Evolutionary conservation across 305 asterid species (phyloP).

Genomic region (Salvia sclarea): DNA sequence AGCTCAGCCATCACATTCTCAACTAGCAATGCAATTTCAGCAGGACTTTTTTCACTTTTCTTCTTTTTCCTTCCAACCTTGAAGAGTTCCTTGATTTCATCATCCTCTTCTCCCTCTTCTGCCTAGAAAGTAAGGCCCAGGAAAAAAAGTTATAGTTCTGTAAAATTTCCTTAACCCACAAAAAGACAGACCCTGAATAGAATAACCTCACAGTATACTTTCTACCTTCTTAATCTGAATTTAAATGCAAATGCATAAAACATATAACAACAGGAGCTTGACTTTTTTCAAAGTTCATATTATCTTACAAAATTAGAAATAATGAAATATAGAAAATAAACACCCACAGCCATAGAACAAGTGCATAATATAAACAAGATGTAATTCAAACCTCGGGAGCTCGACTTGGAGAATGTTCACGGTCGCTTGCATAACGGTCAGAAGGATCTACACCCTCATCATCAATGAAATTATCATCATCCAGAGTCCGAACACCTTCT

Average conservation of each 20-base stretch:
- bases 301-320: not conserved
- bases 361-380: constrained; percentile 26
- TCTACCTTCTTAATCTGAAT: not conserved
- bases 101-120: constrained; percentile 87
- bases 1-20: constrained; percentile 93
- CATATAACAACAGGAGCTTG: not conserved
- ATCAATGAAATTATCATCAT: constrained; percentile 96
- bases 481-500: constrained; percentile 62
- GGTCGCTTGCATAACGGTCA: constrained; percentile 67
- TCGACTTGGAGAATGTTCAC: constrained; percentile 72
- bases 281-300: not conserved
- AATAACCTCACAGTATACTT: not conserved
- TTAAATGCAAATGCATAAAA: constrained; percentile 6
- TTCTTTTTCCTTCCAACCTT: constrained; percentile 81
- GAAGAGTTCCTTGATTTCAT: constrained; percentile 74
- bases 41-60: constrained; percentile 78
- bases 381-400: constrained; percentile 69
- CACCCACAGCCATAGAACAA: constrained; percentile 13
- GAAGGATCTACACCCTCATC: constrained; percentile 86
- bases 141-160: not conserved
- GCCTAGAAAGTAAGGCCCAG: constrained; percentile 50
- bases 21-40: constrained; percentile 77
- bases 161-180: not conserved
- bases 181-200: not conserved
- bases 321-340: not conserved